Evolutionary conservation across 176 grass and related monocot species (phyloP), one percentile per base, ranked within the genome.

Genomic region (Oryza punctata): DNA sequence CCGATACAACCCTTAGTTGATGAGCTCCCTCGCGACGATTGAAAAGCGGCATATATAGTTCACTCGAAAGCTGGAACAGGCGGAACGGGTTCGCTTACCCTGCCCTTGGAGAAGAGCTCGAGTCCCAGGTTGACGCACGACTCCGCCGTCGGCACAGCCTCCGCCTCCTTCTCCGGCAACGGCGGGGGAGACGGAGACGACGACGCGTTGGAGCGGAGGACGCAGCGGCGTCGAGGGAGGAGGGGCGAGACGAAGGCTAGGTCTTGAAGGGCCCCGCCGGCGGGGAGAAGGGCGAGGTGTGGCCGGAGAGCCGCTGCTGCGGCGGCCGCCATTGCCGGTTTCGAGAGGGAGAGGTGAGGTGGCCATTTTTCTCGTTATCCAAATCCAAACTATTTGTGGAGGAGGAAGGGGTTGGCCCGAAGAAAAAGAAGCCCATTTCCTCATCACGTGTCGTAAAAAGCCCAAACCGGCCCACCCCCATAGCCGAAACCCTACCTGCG

Each of bases 121-220:
- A 98, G 96, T 25, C 96, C 96, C 1, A 91, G 61, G 41, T 93
- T 98, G 59, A 98, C 89, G 54, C 93, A 95, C 8, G 93, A 98
- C 78, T 98, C 96, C 18, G 93, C 93, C 3, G 93, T 95, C 19
- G 64, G 78, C 35, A 78, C 63, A 7, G 67, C 47, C 33, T 76
- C 78, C 38, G 45, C 78, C 65, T 82, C 71, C 26, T 89, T 73
- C 81, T 91, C 89, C 70, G 85, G 70, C 2, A 84, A 87, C 37
- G 89, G 81, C 54, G 88, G 81, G 12, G 91, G 79, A 43, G 94
- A 83, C 32, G 91, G 49, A 35, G 84, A 87, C 57, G 92, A 85
- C 21, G 88, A 92, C 54, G 87, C 75, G 23, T 88, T 40, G 60
- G 79, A 65, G 33, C 69, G 60, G 65, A 91, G 50, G 33, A 61